phyloP scores from a whole-genome alignment of 805 yeast species.

The Yamadazyma endophytica region DNA sequence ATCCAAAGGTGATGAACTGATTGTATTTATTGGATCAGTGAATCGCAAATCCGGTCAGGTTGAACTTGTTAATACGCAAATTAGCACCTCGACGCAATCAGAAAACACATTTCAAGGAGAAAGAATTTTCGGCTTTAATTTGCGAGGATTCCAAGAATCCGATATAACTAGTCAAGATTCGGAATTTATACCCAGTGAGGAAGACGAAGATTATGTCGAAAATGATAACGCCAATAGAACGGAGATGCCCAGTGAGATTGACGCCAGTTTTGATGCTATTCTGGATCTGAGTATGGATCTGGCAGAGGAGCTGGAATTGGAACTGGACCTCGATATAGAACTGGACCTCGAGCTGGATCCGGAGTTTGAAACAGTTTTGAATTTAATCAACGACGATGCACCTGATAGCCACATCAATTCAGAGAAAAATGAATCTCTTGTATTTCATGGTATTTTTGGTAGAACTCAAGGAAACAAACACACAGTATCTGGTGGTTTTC shows the following conservation, averaged over 20 bases:
- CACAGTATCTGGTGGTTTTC: no score
- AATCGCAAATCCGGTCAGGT: slow-evolving; percentile 33
- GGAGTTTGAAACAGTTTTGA: no score
- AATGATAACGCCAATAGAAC: neutral
- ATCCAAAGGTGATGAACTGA: slow-evolving; percentile 8
- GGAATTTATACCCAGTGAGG: neutral
- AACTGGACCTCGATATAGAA: no score
- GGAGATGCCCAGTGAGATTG: neutral
- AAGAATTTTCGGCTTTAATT: no score
- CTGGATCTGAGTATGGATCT: no score
- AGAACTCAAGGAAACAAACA: slow-evolving; percentile 11
- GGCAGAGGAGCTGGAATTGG: no score
- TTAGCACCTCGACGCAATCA: neutral
- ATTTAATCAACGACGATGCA: neutral
- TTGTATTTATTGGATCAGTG: slow-evolving; percentile 28
- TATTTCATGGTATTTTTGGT: slow-evolving; percentile 9
- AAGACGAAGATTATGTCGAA: neutral
- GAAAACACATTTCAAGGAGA: no score
- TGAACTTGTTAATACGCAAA: slow-evolving; percentile 29
- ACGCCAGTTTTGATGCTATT: no score
- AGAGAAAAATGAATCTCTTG: slow-evolving; percentile 3
- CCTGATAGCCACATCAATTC: neutral
- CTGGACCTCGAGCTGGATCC: no score
- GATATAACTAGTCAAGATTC: neutral
- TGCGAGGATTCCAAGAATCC: no score